Evolutionary conservation across 495 filamentous ascomycete species (phyloP).

Genomic region (Cercophora samala): DNA sequence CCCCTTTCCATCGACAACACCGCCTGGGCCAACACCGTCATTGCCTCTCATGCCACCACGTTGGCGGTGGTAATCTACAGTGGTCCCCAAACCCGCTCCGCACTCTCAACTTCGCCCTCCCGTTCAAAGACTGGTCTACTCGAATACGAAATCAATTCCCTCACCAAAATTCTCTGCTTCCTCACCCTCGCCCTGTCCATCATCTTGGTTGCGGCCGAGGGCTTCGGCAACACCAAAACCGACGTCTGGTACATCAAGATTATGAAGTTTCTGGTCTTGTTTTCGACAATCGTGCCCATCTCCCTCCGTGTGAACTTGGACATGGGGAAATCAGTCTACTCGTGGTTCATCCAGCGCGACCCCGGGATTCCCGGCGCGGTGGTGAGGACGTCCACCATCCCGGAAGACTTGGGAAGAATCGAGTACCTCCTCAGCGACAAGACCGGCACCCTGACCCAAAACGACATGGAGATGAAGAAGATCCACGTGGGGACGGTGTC

Average conservation of each 20-base stretch:
- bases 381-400: conserved; percentile 94
- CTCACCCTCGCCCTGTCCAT: conserved; percentile 84
- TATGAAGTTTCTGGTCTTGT: conserved; percentile 94
- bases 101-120: conserved; percentile 85
- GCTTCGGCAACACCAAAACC: conserved; percentile 63
- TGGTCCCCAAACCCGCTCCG: conserved; percentile 88
- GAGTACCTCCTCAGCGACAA: conserved; percentile 98
- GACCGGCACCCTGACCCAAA: conserved; percentile 94
- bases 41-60: conserved; percentile 85
- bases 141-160: conserved; percentile 93
- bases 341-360: conserved; percentile 90
- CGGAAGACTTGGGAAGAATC: conserved; percentile 91
- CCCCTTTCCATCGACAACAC: conserved; percentile 94
- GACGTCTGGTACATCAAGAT: conserved; percentile 89
- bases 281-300: conserved; percentile 97
- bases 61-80: conserved; percentile 91
- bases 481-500: conserved; percentile 97
- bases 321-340: conserved; percentile 94
- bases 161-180: conserved; percentile 95
- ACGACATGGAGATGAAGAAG: conserved; percentile 99
- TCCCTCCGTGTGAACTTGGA: conserved; percentile 94
- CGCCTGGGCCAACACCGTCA: conserved; percentile 96
- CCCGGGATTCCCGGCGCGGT: conserved; percentile 85
- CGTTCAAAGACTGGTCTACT: conserved; percentile 89
- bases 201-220: conserved; percentile 82